Evolutionary conservation across 2,329 filamentous ascomycete genomes (phyloP), one percentile per base, ranked within the genome.

Genomic region (Botryotinia narcissicola): DNA sequence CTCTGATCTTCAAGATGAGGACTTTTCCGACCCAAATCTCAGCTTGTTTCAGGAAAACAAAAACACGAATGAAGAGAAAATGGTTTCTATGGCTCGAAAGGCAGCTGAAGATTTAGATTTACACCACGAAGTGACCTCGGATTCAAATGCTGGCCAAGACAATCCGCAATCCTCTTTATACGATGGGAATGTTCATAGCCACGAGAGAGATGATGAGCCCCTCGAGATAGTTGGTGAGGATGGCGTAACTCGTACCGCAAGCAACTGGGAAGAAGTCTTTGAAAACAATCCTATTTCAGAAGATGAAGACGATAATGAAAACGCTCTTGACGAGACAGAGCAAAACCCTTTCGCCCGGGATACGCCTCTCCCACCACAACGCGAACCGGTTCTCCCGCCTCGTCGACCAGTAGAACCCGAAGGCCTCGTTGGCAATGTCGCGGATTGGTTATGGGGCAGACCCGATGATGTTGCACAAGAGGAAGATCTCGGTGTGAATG

Each of bases 381-480:
- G 73, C 42, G 76, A 75, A 12, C 73, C 67, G 12, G 25, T 76
- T 32, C 64, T 70, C 7, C 66, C 64, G 46, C 76, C 62, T 22
- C 76, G 64, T 25, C 70, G 29, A n/a, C 57, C 44, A n/a, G 66
- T 70, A 25, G 76, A 80, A 54, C 80, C 82, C 3, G 82, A 79
- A 44, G 84, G 84, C 0, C 74, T 87, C 54, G 77, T 84, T 25
- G 83, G 81, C 14, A 82, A 81, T 22, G 76, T 91, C 20, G 85
- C 88, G 1, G 84, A 90, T 74, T 91, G 90, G 78, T 87, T 91
- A 84, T 91, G 88, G 88, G 86, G 86, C 14, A 86, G 86, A 54
- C 82, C 90, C 22, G 78, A 70, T 8, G 85, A 87, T 46, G 80
- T 80, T 14, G 80, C 78, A 48, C 80, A 80, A 51, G 81, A 83